Evolutionary conservation across 805 yeast genomes (phyloP).

Genomic region (Wickerhamomyces chambardii): DNA sequence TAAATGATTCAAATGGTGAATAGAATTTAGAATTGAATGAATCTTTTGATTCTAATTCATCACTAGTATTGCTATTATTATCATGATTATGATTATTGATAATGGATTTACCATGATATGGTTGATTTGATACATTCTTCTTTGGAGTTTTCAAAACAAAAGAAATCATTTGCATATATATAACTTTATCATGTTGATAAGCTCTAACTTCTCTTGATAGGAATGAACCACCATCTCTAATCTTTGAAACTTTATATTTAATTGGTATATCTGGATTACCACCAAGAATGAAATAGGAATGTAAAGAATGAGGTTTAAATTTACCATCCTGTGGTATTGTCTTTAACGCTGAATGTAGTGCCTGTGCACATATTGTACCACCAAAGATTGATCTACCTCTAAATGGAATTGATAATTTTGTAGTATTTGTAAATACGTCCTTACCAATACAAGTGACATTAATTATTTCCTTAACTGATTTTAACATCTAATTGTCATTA

Average conservation of each 20-base stretch:
- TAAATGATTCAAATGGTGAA: background rate
- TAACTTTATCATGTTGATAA: constrained; percentile 38
- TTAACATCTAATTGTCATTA: too few species aligned
- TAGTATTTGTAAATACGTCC: background rate
- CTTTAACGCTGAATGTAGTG: constrained; percentile 38
- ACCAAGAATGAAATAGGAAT: constrained; percentile 50
- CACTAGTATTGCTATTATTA: too few species aligned
- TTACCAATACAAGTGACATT: background rate
- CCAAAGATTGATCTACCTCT: constrained; percentile 58
- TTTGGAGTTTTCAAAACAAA: background rate
- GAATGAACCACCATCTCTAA: constrained; percentile 40
- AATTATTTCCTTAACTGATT: background rate
- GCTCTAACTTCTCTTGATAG: constrained; percentile 41
- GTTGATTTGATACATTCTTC: background rate
- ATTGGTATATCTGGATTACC: constrained; percentile 39
- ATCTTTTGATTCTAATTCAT: too few species aligned
- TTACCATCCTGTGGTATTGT: constrained; percentile 30
- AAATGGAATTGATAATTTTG: constrained; percentile 24
- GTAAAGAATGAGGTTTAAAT: constrained; percentile 51
- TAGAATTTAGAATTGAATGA: background rate
- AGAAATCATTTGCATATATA: constrained; percentile 39
- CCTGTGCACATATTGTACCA: constrained; percentile 54
- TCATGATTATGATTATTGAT: too few species aligned
- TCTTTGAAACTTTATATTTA: constrained; percentile 40
- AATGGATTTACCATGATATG: background rate